Evolutionary conservation across 805 yeast genomes (phyloP), one percentile per base, ranked within the genome.

Genomic region (Saturnispora hagleri): DNA sequence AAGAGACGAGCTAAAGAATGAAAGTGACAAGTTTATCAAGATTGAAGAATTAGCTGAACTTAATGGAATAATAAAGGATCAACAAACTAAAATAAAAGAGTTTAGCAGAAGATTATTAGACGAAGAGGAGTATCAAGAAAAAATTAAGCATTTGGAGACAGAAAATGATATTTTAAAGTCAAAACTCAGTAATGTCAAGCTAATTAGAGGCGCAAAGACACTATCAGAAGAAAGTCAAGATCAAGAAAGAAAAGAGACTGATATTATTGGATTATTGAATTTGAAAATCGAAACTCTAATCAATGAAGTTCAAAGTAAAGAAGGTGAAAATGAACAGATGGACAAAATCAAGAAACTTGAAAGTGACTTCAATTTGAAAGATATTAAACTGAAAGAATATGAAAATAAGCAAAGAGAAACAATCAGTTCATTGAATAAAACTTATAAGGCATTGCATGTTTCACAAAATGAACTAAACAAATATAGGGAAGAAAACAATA

Each of bases 331-430:
- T 28, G 40, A 41, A 13, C 36, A 47, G 4, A 15, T 4, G 6
- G 31, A 20, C 18, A 28, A 31, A 18, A 4, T 26, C 6, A 40
- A 56, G 13, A 73, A 71, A 31, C 62, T 80, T 46, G 56, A 65
- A 18, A 63, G 44, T 0, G 49, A 62, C 44, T 43, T 59, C 18
- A 74, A 70, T 28, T 61, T 69, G 13, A 41, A 45, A 4, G 22
- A 56, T 6, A 18, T 42, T 5, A 60, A 57, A 48, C 53, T 57
- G n/a, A 54, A 51, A 31, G 69, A 70, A 31, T 67, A 76, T 48
- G 91, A 88, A 65, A 76, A 71, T 6, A 83, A 84, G 61, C 88
- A 86, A 68, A 78, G 78, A 56, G 81, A 82, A 59, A 85, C 93
- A 0, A 67, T 86, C 51, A 81, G 79, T 55, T 80, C 88, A 24